Evolutionary conservation across 2,329 filamentous ascomycete species (phyloP), one percentile per base, ranked within the genome.

Genomic region (Pleoardoris graminearum): DNA sequence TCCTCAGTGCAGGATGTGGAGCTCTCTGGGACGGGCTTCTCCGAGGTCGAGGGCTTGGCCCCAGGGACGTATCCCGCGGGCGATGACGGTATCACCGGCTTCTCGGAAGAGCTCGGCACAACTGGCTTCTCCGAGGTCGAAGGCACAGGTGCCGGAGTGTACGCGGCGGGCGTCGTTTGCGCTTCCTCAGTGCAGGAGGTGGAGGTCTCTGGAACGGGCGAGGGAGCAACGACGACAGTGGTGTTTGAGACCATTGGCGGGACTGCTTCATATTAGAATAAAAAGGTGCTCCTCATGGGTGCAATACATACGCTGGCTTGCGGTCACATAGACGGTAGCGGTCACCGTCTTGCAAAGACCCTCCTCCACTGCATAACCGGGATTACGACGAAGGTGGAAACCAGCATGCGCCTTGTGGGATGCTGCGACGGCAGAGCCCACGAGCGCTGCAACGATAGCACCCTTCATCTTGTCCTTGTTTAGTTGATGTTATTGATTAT

Each of bases 1-100:
- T 69, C 57, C 88, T 92, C 62, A 82, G 88, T 54, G 87, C 86
- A 62, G 86, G 85, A 80, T 90, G 88, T 90, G 79, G 91, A 91
- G 57, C 82, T 83, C 74, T 88, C 88, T 27, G 88, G 83, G 35
- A 77, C 75, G 14, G 66, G 62, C n/a, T n/a, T n/a, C n/a, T n/a
- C n/a, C 74, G 95, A 94, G 68, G 81, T 85, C 50, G 83, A 86
- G 50, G 87, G 90, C 54, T 85, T 90, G 56, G 86, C 89, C 48
- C 69, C 66, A 1, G 61, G 30, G 11, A 58, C 44, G 46, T 58
- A 60, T n/a, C 39, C 59, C 17, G 59, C 43, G 22, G 57, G 53
- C 44, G 57, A 51, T 48, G 53, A 54, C 41, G 48, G 36, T 14
- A 32, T 35, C n/a, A 35, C 30, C 1, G 50, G 50, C 42, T 47